phyloP scores from a whole-genome alignment of 2,329 filamentous ascomycete species.

The Neophaeococcomyces aloes region DNA sequence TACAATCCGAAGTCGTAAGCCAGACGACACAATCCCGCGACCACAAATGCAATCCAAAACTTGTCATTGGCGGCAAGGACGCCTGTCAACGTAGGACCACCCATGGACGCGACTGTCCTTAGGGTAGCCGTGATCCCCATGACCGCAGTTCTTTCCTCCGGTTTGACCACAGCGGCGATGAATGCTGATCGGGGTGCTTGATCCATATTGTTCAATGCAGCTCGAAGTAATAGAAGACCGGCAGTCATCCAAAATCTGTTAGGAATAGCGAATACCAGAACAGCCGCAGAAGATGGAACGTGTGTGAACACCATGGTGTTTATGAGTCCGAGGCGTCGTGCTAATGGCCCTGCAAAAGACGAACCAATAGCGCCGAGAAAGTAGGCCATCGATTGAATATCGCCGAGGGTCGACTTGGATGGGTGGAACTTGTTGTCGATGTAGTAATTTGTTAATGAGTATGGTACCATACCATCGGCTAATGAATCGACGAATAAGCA shows the following conservation, averaged over 20 bases:
- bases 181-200: slow-evolving; percentile 57
- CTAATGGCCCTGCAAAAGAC: slow-evolving; percentile 48
- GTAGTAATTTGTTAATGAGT: slow-evolving; percentile 49
- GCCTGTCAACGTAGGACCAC: slow-evolving; percentile 47
- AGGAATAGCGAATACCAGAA: slow-evolving; percentile 50
- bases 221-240: slow-evolving; percentile 47
- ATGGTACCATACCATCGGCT: slow-evolving; percentile 55
- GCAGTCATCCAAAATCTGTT: slow-evolving; percentile 42
- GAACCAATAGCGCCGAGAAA: slow-evolving; percentile 45
- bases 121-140: slow-evolving; percentile 57
- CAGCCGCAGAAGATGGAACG: slow-evolving; percentile 51
- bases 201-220: slow-evolving; percentile 58
- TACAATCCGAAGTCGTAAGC: slow-evolving; percentile 51
- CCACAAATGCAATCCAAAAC: slow-evolving; percentile 55
- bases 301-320: slow-evolving; percentile 57
- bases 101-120: slow-evolving; percentile 48
- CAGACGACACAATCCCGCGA: slow-evolving; percentile 43
- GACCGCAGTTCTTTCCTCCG: slow-evolving; percentile 57
- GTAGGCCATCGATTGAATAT: slow-evolving; percentile 46
- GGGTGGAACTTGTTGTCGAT: slow-evolving; percentile 47
- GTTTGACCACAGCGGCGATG: slow-evolving; percentile 55
- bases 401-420: slow-evolving; percentile 48
- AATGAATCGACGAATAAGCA: slow-evolving; percentile 54
- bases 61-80: slow-evolving; percentile 41
- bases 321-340: slow-evolving; percentile 49